Evolutionary conservation across 371 early-diverging fungal genomes (phyloP), one percentile per base, ranked within the genome.

Genomic region (Dentiscutata heterogama): DNA sequence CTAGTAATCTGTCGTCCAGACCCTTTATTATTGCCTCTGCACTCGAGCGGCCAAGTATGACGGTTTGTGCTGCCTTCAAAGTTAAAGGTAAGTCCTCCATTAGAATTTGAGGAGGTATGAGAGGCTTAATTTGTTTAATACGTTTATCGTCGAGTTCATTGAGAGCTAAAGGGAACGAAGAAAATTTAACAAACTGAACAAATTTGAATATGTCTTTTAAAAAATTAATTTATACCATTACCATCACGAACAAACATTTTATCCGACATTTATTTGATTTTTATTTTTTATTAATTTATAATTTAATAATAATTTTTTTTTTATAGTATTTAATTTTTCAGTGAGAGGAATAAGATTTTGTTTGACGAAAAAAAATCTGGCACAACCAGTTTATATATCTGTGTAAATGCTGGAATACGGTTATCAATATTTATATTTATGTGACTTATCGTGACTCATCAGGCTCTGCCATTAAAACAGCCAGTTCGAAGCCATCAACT

Each of bases 61-160:
- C 89, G 35, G 89, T 88, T 78, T 83, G 83, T 35, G 85, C 84
- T 67, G 89, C 88, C 67, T 85, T 81, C 20, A 83, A 76, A 1
- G 88, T 82, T 25, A 97, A 87, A 35, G 97, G 96, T 63, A 93
- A 88, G 84, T 97, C 98, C 87, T 95, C 95, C 92, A 96, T 95
- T 56, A 98, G 88, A 83, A 97, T 97, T 88, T 96, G 97, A 73
- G 99, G 99, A 39, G 97, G 96, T 83, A 98, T 94, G 71, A 98
- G 89, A 51, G 98, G 98, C 82, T 94, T 93, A 88, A 96, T 95
- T 80, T 93, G 91, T 84, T 92, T 89, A 89, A 98, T 97, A 80
- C 97, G 92, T 84, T 92, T 91, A 87, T 98, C 97, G 86, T 98
- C 97, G 82, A 96, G 94, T 85, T 96, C 97, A 83, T 97, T 97